Percentiles rank a stretch among this genome's conserved stretches.
phyloP scores from a whole-genome alignment of 2,329 filamentous ascomycete genomes.

The Phymatotrichopsis omnivora region DNA sequence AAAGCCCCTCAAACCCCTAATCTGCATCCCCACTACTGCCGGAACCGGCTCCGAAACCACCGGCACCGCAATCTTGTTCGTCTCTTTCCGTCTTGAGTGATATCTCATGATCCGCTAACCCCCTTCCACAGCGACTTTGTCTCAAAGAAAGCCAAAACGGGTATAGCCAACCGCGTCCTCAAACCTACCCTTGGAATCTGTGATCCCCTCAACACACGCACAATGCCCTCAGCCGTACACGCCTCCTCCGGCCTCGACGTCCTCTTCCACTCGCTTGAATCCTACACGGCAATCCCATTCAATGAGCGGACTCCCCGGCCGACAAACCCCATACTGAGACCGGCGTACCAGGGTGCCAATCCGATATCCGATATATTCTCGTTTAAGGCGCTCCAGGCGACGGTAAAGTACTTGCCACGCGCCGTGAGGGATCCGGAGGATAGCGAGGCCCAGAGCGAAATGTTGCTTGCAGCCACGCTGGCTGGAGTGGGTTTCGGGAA shows the following conservation, averaged over 20 bases:
- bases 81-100: background rate
- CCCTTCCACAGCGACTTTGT: conserved; percentile 54
- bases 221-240: conserved; percentile 91
- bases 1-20: conserved; percentile 59
- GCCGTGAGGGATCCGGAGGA: conserved; percentile 72
- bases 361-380: conserved; percentile 97
- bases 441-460: conserved; percentile 82
- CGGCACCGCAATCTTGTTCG: conserved; percentile 80
- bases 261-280: conserved; percentile 88
- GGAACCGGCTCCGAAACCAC: conserved; percentile 91
- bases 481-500: conserved; percentile 97
- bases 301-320: conserved; percentile 75
- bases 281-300: conserved; percentile 96
- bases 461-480: conserved; percentile 88
- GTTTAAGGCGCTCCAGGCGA: conserved; percentile 68
- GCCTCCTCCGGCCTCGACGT: conserved; percentile 88
- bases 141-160: conserved; percentile 82
- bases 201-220: conserved; percentile 74
- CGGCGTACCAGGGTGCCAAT: conserved; percentile 94
- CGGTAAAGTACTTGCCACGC: conserved; percentile 84
- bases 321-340: conserved; percentile 76
- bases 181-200: conserved; percentile 90
- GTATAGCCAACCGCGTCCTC: conserved; percentile 86
- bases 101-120: no score
- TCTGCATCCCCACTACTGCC: conserved; percentile 76